Evolutionary conservation across 202 grass and related monocot genomes (phyloP), one percentile per base, ranked within the genome.

Genomic region (Digitaria exilis): DNA sequence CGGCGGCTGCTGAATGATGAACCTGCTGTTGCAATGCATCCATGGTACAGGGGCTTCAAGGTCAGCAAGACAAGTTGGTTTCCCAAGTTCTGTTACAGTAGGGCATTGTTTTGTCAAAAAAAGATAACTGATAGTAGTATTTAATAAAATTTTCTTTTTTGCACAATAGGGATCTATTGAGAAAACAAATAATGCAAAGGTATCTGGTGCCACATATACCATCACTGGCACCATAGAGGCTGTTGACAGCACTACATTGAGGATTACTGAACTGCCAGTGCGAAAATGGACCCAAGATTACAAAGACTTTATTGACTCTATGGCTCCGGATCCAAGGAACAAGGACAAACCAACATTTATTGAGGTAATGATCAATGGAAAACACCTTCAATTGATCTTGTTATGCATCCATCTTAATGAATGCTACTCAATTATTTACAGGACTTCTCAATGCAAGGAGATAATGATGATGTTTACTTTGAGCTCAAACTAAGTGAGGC

Each of bases 11-110:
- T 98, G 68, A 91, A 91, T 62, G 48, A 76, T 6, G 77, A 95
- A 45, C n/a, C 37, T 50, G 78, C 86, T 45, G 84, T 87, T 45
- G 80, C 90, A 67, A 95, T 98, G 95, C 87, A 93, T 18, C 95
- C 95, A 9, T 98, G 92, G 92, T 98, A 98, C 60, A 79, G 77
- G 45, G 92, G 92, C 24, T 98, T 98, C 87, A 98, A 93, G 95
- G 95, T 98, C n/a, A 25, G 82, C 74, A 65, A 28, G 10, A 69
- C 57, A 49, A 5, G 0, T 43, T 66, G 25, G 24, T 45, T 32
- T 58, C 10, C 51, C n/a, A 29, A n/a, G 5, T 73, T n/a, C 8
- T 76, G 51, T 63, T 80, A 31, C 31, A 21, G 7, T 32, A 30
- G 9, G 6, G 10, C 7, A 24, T 5, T 1, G 1, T 25, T 25